Base-by-base conservation (phyloP, 257 asterid species). In the Lycium ferocissimum region DNA sequence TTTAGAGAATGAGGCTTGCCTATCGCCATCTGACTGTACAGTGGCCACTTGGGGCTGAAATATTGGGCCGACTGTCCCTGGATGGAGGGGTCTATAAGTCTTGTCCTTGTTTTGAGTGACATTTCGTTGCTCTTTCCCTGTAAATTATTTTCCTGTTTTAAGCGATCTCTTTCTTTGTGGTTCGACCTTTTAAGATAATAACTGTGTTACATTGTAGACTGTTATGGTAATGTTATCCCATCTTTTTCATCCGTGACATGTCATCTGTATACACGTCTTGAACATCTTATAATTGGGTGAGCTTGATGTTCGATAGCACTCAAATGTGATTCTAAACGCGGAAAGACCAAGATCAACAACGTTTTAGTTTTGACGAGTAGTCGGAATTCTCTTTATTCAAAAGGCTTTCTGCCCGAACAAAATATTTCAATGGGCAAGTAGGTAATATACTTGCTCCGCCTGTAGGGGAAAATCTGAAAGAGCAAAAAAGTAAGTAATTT, bases 81-180 rank as follows among this genome's bases (percentile, higher is more conserved):
- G 63, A 51, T 17, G 7, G 2, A 45, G 7, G 20, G 61, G 43
- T 9, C 61, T 49, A n/a, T 43, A 76, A 51, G 47, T 51, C 18
- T 43, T 26, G 82, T 76, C 81, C 45, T 14, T 54, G 65, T 76
- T 76, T 76, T 51, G 65, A 53, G 65, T 15, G 26, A 26, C 65
- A 33, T 76, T 53, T 76, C 3, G 43, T 76, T 76, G 63, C 15
- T 75, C 81, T 75, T 70, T 49, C 61, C 43, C 38, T 76, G 82
- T 76, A 76, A 51, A 76, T 51, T 76, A 53, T 51, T 2, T 7
- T 49, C 63, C 38, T 51, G 47, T 20, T 51, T 26, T 35, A 26
- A 70, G 54, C 35, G 7, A 6, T 75, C 20, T 47, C 61, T 75
- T 20, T 76, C 65, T 22, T 49, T 22, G 26, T 76, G 47, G 82